A percentile compares a stretch with the other conserved stretches of the same genome.
Conservation (phyloP, 305 asterid species). For the Andrographis paniculata region DNA sequence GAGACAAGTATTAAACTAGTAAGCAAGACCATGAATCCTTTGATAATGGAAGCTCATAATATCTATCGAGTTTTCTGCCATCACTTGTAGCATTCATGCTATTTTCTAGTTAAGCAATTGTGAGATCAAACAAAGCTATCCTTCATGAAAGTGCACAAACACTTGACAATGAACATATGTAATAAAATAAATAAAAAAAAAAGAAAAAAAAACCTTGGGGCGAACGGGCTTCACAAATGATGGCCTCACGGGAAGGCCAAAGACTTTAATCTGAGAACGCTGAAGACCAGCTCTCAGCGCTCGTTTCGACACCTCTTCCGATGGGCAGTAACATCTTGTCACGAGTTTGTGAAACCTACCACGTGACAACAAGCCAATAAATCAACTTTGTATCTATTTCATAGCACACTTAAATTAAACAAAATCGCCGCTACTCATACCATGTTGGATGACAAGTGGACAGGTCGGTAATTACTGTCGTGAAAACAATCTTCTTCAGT, state of each 20-base stretch:
- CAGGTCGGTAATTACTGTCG: constrained; percentile 88
- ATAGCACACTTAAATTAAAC: constrained; percentile 10
- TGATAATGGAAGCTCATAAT: too few species aligned
- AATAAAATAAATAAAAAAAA: constrained; percentile 5
- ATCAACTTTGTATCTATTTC: constrained; percentile 1
- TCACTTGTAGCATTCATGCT: too few species aligned
- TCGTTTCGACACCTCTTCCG: constrained; percentile 89
- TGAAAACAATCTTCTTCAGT: constrained; percentile 82
- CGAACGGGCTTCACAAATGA: constrained; percentile 81
- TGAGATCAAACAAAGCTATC: constrained; percentile 1
- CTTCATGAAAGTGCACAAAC: neutral
- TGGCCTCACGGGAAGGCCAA: constrained; percentile 95
- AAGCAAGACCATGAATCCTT: too few species aligned
- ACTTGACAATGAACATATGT: constrained; percentile 1
- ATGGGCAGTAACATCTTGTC: constrained; percentile 90
- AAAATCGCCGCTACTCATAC: constrained; percentile 30
- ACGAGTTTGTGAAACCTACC: constrained; percentile 98
- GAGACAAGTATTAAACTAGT: too few species aligned
- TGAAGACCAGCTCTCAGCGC: constrained; percentile 86
- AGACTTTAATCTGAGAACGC: constrained; percentile 75
- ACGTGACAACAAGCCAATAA: constrained; percentile 18
- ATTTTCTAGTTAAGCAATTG: neutral
- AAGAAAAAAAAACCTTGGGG: constrained; percentile 49
- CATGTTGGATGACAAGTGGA: constrained; percentile 97
- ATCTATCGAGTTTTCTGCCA: too few species aligned